Conservation (phyloP, 257 asterid genomes). For the Datura wrightii region DNA sequence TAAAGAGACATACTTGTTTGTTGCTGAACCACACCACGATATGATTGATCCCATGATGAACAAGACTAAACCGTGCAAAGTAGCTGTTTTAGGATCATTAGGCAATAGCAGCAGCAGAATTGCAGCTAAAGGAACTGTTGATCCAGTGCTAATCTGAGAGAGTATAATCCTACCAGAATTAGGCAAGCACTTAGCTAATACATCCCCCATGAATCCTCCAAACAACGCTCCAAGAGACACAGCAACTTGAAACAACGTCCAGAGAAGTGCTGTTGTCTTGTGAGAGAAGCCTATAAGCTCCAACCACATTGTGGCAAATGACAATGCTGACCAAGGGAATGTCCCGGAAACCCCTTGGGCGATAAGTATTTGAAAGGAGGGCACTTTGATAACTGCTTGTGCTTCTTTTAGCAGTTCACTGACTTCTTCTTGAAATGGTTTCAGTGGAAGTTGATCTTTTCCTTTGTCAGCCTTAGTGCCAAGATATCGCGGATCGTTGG, state of each 20-base stretch:
- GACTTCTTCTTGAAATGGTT: slow-evolving; percentile 25
- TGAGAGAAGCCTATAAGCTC: slow-evolving; percentile 51
- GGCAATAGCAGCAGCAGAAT: slow-evolving; percentile 75
- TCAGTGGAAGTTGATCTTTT: slow-evolving; percentile 42
- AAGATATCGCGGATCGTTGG: slow-evolving; percentile 65
- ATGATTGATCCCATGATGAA: slow-evolving; percentile 68
- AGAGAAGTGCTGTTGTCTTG: slow-evolving; percentile 61
- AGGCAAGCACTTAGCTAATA: slow-evolving; percentile 64
- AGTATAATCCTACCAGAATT: slow-evolving; percentile 78
- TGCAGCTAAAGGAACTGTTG: slow-evolving; percentile 80
- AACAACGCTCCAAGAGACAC: slow-evolving; percentile 71
- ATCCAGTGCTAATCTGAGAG: slow-evolving; percentile 84
- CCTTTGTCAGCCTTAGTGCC: slow-evolving; percentile 38
- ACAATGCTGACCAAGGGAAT: slow-evolving; percentile 36
- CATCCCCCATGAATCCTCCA: slow-evolving; percentile 89
- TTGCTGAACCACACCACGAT: slow-evolving; percentile 88
- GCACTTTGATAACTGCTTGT: slow-evolving; percentile 53
- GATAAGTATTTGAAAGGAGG: slow-evolving; percentile 28
- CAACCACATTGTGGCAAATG: slow-evolving; percentile 36
- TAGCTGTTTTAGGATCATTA: slow-evolving; percentile 62
- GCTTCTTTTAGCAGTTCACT: slow-evolving; percentile 55
- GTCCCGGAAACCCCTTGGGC: slow-evolving; percentile 36
- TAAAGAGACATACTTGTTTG: slow-evolving; percentile 68
- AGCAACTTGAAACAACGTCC: slow-evolving; percentile 67
- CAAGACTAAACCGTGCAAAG: slow-evolving; percentile 68